phyloP scores from a whole-genome alignment of 176 grass and related monocot genomes.

The Metroxylon sagu region DNA sequence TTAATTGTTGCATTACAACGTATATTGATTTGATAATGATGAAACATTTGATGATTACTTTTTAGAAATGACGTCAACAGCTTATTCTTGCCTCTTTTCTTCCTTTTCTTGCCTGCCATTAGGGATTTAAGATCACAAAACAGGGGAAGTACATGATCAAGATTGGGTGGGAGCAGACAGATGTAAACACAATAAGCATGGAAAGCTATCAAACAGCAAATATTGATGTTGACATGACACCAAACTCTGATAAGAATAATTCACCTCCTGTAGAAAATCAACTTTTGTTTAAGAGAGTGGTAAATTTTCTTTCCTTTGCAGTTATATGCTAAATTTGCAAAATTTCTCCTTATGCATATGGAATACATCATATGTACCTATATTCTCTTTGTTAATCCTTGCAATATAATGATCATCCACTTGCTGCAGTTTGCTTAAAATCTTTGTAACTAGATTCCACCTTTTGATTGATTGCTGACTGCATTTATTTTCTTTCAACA shows the following conservation, averaged over 20 bases:
- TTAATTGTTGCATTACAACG: too few species aligned
- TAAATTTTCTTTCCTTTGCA: constrained; percentile 25
- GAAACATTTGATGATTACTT: too few species aligned
- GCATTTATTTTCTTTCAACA: too few species aligned
- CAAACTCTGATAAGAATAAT: constrained; percentile 27
- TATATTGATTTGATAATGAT: too few species aligned
- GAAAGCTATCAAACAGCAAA: constrained; percentile 97
- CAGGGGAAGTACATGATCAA: constrained; percentile 65
- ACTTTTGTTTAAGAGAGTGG: constrained; percentile 84
- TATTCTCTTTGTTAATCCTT: constrained; percentile 5
- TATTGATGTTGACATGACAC: constrained; percentile 52
- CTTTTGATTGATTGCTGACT: too few species aligned
- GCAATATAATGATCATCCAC: not conserved
- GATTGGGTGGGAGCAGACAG: constrained; percentile 82
- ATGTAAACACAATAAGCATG: constrained; percentile 55
- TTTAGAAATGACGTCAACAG: too few species aligned
- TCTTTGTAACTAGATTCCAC: too few species aligned
- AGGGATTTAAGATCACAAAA: constrained; percentile 96
- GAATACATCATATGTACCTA: not conserved
- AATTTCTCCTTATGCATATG: not conserved
- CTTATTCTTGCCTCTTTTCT: not conserved
- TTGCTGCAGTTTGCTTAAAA: too few species aligned
- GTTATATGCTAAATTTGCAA: not conserved
- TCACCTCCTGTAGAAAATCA: constrained; percentile 32
- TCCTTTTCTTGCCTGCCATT: constrained; percentile 22